Base-by-base conservation (phyloP, 495 filamentous ascomycete genomes). In the Neurospora sp. region DNA sequence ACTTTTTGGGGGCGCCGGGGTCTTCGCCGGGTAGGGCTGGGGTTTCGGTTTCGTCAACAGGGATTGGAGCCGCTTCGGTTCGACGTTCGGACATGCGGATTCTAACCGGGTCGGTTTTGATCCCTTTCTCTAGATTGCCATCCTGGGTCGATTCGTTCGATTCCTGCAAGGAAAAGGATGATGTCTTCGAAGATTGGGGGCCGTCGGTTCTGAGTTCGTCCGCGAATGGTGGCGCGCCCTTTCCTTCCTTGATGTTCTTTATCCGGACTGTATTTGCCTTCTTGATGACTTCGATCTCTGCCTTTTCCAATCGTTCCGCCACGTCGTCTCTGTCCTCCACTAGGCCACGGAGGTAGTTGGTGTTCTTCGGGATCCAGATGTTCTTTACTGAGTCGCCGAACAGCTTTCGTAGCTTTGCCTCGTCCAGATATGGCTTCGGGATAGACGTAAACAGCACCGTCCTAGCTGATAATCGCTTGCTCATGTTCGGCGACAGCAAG, bases 401-500 rank as follows among this genome's bases (percentile, higher is more conserved):
- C 41, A 88, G 85, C 53, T 87, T 85, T 18, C 83, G 84, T n/a
- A 90, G 80, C 68, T 85, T 87, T 35, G 81, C 81, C 74, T 89
- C 85, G 9, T 87, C 85, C 22, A 88, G 82, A 41, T 88, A 88
- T 1, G 86, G 87, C 42, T 86, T 84, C 0, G 91, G 90, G 1
- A 90, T 89, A 18, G 87, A 90, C 72, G 91, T 87, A 78, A 92
- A 93, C 5, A 93, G 84, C 1, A 93, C 89, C 0, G 90, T 92
- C 42, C 89, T 81, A 0, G 91, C 89, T 0, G 91, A 93, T 9
- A 93, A 86, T 0, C 90, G 86, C 22, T 87, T 82, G 6, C 88
- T 84, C 73, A 91, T 88, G n/a, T 87, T 87, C 4, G 89, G 89
- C 4, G 90, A 90, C n/a, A 91, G 85, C 20, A 89, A 86, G 81